These are phyloP conservation scores for Paratrypanosoma confusum DNA, from an alignment of 208 protist species.

Conservation along the genomic window DNA sequence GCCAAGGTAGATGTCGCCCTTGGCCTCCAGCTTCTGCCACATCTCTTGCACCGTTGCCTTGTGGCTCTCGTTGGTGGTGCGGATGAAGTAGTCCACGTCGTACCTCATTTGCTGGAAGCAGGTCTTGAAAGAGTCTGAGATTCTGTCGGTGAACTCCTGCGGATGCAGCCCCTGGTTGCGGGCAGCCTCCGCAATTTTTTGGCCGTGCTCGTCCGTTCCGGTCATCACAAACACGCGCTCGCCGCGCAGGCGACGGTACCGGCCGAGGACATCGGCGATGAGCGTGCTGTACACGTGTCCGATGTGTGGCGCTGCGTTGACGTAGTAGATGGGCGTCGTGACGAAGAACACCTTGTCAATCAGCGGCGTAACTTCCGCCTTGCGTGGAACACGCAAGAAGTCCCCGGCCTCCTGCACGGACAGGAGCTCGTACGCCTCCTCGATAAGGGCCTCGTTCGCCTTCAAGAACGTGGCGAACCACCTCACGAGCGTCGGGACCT, in stretches of 20 bases:
- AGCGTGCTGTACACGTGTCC: slow-evolving; percentile 87
- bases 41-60: slow-evolving; percentile 53
- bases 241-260: slow-evolving; percentile 82
- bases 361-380: slow-evolving; percentile 49
- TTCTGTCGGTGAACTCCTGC: slow-evolving; percentile 85
- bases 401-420: slow-evolving; percentile 73
- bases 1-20: slow-evolving; percentile 96
- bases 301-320: slow-evolving; percentile 87
- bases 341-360: slow-evolving; percentile 74
- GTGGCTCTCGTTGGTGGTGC: slow-evolving; percentile 93
- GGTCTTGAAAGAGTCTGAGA: slow-evolving; percentile 82
- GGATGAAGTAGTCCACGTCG: slow-evolving; percentile 91
- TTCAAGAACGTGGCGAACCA: slow-evolving; percentile 65
- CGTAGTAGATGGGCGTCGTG: slow-evolving; percentile 89
- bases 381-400: slow-evolving; percentile 67
- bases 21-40: slow-evolving; percentile 83
- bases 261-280: slow-evolving; percentile 80
- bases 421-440: slow-evolving; percentile 41
- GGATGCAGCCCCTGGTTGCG: slow-evolving; percentile 47
- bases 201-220: slow-evolving; percentile 99
- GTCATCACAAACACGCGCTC: slow-evolving; percentile 89
- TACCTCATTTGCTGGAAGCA: slow-evolving; percentile 88
- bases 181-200: slow-evolving; percentile 94
- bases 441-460: slow-evolving; percentile 40
- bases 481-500: slow-evolving; percentile 43